Evolutionary conservation across 441 rosid genomes (phyloP).

Genomic region (Biscutella laevigata): DNA sequence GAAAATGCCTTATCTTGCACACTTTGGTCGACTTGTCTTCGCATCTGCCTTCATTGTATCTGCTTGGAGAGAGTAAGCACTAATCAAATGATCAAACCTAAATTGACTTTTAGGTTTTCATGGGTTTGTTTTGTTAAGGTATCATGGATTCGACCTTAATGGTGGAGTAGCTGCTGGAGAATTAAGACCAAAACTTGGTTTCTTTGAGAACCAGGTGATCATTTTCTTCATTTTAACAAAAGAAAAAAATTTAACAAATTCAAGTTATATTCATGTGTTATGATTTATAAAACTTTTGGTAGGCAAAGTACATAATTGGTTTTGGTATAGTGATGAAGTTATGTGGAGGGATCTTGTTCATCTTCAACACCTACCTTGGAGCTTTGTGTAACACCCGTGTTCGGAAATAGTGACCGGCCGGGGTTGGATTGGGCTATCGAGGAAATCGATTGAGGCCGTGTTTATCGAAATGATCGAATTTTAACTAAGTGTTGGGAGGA

Average conservation of each 20-base stretch:
- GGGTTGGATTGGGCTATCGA: too few species aligned
- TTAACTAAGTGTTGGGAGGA: too few species aligned
- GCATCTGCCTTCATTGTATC: constrained; percentile 10
- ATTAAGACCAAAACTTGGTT: constrained; percentile 15
- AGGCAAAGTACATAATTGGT: constrained; percentile 18
- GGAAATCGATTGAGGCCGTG: too few species aligned
- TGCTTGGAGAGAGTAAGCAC: constrained; percentile 20
- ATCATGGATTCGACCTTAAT: background rate
- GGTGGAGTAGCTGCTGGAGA: constrained; percentile 6
- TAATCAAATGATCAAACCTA: background rate
- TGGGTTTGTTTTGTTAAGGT: background rate
- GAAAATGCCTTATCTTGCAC: constrained; percentile 9
- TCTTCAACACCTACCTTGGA: constrained; percentile 16
- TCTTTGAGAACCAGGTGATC: constrained; percentile 9
- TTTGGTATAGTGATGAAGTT: constrained; percentile 15
- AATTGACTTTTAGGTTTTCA: background rate
- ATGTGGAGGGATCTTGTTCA: constrained; percentile 16
- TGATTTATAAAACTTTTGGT: background rate
- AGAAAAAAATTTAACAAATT: background rate
- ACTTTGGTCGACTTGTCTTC: constrained; percentile 7
- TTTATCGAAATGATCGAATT: too few species aligned
- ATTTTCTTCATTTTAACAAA: background rate
- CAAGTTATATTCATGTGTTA: background rate
- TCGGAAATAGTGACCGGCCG: too few species aligned
- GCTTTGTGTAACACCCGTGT: too few species aligned